A percentile compares a stretch with the other conserved stretches of the same genome.
Evolutionary conservation across 768 basidiomycete species (phyloP).

Genomic region (Boletales sp.): DNA sequence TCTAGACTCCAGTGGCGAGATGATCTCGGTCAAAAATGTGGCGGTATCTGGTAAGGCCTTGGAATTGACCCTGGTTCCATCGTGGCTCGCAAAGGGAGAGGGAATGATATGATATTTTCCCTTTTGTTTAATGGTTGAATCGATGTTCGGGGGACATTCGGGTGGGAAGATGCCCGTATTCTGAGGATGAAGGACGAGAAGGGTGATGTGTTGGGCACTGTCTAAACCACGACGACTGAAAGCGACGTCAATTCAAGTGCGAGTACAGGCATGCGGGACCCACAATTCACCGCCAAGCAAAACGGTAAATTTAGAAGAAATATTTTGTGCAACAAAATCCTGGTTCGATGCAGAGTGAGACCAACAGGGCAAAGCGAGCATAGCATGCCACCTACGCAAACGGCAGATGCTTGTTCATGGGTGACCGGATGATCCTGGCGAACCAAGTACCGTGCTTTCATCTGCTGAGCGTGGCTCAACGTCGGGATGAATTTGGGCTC

Average conservation of each 20-base stretch:
- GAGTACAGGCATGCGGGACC: constrained; percentile 24
- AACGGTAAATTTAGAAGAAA: constrained; percentile 48
- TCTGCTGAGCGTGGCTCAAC: constrained; percentile 37
- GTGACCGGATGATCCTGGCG: constrained; percentile 36
- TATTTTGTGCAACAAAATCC: constrained; percentile 47
- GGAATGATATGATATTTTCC: constrained; percentile 12
- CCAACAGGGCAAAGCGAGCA: neutral
- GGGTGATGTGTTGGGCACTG: constrained; percentile 14
- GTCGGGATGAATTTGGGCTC: constrained; percentile 35
- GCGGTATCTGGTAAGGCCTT: constrained; percentile 9
- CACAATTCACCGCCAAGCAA: constrained; percentile 57
- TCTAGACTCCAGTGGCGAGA: constrained; percentile 40
- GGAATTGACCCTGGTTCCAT: constrained; percentile 7
- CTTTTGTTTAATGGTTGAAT: constrained; percentile 12
- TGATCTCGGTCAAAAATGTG: constrained; percentile 35
- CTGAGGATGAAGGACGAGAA: constrained; percentile 16
- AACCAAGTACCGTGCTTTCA: constrained; percentile 39
- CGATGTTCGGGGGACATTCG: constrained; percentile 9
- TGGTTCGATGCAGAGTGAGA: constrained; percentile 18
- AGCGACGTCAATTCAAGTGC: neutral
- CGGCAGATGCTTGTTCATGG: constrained; percentile 40
- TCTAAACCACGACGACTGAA: constrained; percentile 43
- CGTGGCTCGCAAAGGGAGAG: constrained; percentile 12
- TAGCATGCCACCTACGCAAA: constrained; percentile 39
- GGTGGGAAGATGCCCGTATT: constrained; percentile 11